These are phyloP conservation scores for Paramecium biaurelia DNA, from an alignment of 73 alveolate species.

Conservation along the genomic window DNA sequence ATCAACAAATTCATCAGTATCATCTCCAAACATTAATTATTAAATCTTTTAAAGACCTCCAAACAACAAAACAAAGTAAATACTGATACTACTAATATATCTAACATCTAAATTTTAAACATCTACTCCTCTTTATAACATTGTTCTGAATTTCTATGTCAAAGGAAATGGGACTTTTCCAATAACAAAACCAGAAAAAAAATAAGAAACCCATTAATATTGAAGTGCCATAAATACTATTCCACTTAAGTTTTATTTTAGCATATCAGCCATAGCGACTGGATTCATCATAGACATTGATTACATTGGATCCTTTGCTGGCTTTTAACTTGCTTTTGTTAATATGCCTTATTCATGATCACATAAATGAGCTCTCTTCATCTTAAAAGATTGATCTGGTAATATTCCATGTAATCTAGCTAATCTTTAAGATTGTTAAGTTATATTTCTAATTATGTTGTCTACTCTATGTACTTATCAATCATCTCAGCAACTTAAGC, in stretches of 20 bases:
- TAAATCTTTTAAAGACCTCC: constrained; percentile 45
- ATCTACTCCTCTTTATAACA: constrained; percentile 71
- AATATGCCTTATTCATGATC: constrained; percentile 33
- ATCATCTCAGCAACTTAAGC: not conserved
- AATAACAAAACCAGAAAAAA: constrained; percentile 65
- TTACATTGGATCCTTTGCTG: constrained; percentile 33
- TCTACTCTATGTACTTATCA: not conserved
- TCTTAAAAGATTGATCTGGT: constrained; percentile 46
- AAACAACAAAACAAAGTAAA: constrained; percentile 65
- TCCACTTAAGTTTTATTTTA: constrained; percentile 58
- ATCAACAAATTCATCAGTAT: constrained; percentile 1
- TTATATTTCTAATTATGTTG: not conserved
- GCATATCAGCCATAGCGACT: constrained; percentile 54
- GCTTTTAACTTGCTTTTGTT: constrained; percentile 48
- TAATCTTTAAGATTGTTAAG: not conserved
- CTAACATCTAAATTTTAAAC: constrained; percentile 68
- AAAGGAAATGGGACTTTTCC: constrained; percentile 70
- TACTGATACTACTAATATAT: constrained; percentile 66
- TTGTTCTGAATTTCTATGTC: constrained; percentile 67
- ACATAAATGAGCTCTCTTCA: constrained; percentile 43
- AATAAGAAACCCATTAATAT: constrained; percentile 55
- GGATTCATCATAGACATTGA: constrained; percentile 69
- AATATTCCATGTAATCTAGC: constrained; percentile 1
- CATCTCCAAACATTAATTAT: constrained; percentile 49
- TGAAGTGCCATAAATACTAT: constrained; percentile 61